Base-by-base conservation (phyloP, 2,329 filamentous ascomycete species). In the Dryadomyces quercus-mongolicae region DNA sequence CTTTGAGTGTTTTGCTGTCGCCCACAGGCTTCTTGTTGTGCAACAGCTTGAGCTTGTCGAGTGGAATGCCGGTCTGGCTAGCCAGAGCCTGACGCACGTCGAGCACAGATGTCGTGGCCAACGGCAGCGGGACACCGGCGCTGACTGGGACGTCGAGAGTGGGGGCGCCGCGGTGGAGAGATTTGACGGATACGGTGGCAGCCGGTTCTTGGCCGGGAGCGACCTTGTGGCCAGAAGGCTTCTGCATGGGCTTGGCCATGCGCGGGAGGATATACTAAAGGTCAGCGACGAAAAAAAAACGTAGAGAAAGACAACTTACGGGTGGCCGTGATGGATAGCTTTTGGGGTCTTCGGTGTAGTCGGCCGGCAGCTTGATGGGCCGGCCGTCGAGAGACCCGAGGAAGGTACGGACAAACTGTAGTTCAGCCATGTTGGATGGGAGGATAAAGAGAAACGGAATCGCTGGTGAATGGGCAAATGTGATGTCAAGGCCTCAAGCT, bases 261-360 rank as follows among this genome's bases (percentile, higher is more conserved):
- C 81, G 82, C 48, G 86, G 84, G 56, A 91, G 82, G 58, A 81
- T 87, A 66, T 82, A 86, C 85, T 43, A 45, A 51, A 31, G 49
- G 34, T 21, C n/a, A 54, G 38, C 34, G 49, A 25, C 55, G 18
- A 7, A n/a, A 25, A 18, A 44, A 18, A 34, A 31, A 36, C 47
- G 20, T 13, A 31, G 60, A 65, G 59, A 20, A 22, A 50, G 25
- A 34, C 16, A 54, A 67, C 83, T 34, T 79, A 96, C 92, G 16
- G 90, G 85, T 60, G 82, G 77, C 58, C 86, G 82, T 25, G 86
- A 74, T 22, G 88, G 86, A 66, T 92, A 91, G 60, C 77, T 81
- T 63, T 83, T 84, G 51, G 88, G 82, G 65, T 96, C 88, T 70
- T 92, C 88, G 68, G 94, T 84, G 81, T 96, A 86, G 68, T 97